phyloP scores from a whole-genome alignment of 2,329 filamentous ascomycete species.

The Diaporthe sp. region DNA sequence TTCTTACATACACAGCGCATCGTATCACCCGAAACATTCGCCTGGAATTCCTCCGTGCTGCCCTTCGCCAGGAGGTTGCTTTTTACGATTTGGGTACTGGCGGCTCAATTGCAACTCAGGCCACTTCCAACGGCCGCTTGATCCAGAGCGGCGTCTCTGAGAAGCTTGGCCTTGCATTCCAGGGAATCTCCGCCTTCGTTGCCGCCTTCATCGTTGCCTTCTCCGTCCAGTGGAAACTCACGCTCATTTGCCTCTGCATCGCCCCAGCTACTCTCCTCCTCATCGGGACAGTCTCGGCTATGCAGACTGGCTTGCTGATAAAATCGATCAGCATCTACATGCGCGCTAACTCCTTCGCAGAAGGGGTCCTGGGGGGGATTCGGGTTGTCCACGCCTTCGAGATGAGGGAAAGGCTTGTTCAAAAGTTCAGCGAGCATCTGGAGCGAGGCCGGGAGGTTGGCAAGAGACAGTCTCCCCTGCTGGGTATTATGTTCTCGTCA shows the following conservation, averaged over 20 bases:
- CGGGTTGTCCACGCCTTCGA: slow-evolving; percentile 1
- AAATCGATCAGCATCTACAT: slow-evolving; percentile 3
- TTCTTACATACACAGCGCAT: background rate
- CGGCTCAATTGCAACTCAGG: background rate
- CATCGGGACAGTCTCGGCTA: background rate
- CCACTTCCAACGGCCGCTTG: background rate
- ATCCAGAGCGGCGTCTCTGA: background rate
- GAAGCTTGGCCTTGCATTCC: background rate
- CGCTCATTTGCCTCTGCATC: slow-evolving; percentile 1
- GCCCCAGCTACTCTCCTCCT: background rate
- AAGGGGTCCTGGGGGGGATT: background rate
- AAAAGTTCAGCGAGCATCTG: background rate
- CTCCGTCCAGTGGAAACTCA: background rate
- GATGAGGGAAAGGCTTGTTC: background rate
- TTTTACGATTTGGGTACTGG: background rate
- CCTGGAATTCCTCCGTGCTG: background rate
- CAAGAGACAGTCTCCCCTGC: background rate
- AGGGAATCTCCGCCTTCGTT: background rate
- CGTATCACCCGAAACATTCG: background rate
- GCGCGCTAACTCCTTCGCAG: slow-evolving; percentile 3
- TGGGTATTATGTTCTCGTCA: slow-evolving; percentile 13
- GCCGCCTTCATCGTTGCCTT: background rate
- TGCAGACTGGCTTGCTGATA: background rate
- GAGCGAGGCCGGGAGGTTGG: background rate
- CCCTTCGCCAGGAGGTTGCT: slow-evolving; percentile 8